Conservation (phyloP, 495 filamentous ascomycete species). For the Pyrenula massariospora region DNA sequence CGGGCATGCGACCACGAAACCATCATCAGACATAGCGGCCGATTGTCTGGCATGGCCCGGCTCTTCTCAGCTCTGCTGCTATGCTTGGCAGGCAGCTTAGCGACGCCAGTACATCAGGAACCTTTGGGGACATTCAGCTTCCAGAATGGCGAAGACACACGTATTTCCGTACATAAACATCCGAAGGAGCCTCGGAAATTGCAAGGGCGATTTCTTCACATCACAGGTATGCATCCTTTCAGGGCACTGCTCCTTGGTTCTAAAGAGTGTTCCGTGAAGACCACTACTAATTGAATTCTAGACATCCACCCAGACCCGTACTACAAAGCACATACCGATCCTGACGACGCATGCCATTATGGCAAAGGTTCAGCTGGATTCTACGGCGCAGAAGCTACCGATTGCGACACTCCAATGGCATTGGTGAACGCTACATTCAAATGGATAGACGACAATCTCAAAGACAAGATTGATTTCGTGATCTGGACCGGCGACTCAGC, state of each 20-base stretch:
- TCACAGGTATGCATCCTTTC: conserved; percentile 57
- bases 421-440: conserved; percentile 83
- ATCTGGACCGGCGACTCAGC: conserved; percentile 97
- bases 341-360: conserved; percentile 66
- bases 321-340: conserved; percentile 64
- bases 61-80: not conserved
- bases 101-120: not conserved
- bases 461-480: conserved; percentile 82
- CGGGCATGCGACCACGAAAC: no score
- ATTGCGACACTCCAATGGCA: conserved; percentile 73
- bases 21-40: no score
- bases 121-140: not conserved
- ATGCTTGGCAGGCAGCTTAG: not conserved
- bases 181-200: conserved; percentile 23
- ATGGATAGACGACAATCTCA: conserved; percentile 81
- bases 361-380: conserved; percentile 64
- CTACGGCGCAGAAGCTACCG: conserved; percentile 73
- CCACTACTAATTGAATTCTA: no score
- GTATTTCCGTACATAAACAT: not conserved
- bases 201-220: conserved; percentile 82
- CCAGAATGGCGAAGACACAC: not conserved
- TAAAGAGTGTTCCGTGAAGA: not conserved
- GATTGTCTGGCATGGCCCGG: not conserved
- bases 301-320: conserved; percentile 84
- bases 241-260: not conserved